Evolutionary conservation across 805 yeast genomes (phyloP), one percentile per base, ranked within the genome.

Genomic region (Yarrowia bubula): DNA sequence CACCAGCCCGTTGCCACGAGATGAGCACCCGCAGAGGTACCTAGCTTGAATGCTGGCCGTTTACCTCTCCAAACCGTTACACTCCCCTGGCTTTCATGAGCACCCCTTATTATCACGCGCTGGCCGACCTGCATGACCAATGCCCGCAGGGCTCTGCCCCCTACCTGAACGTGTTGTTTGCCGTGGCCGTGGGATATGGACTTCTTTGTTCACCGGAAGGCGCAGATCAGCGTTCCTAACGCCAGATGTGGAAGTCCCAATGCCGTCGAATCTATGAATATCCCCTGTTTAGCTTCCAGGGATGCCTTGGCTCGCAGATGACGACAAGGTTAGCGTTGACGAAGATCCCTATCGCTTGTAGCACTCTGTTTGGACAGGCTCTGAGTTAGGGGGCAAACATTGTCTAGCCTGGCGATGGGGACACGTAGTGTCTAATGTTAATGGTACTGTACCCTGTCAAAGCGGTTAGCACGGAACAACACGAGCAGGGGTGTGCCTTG

Each of bases 1-100:
- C 43, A 51, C 58, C 58, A 51, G 58, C 58, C 58, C 58, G 58
- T 51, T 51, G 43, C 33, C 33, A 17, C 7, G 58, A 51, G 55
- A 33, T 48, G 39, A 48, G 55, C 41, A 10, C 51, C 53, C 39
- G 31, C 39, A 48, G 53, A 6, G 3, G 22, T 10, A 17, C 53
- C 11, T 33, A 11, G 11, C 33, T 32, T 13, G 8, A 4, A 8
- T 17, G 11, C 3, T 17, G 11, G 7, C 15, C 11, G n/a, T 7
- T 17, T 13, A n/a, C 6, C 37, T 14, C 17, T 3, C 35, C n/a
- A n/a, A n/a, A 44, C 28, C 28, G 28, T 6, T 28, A 3, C 17
- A 44, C 7, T 22, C n/a, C 17, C n/a, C 18, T n/a, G 22, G 15
- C n/a, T 47, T 15, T 13, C 48, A 22, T 46, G 50, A n/a, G 28